Conservation (phyloP, 1,284 basidiomycete species). For the Austroboletus rostrupii region DNA sequence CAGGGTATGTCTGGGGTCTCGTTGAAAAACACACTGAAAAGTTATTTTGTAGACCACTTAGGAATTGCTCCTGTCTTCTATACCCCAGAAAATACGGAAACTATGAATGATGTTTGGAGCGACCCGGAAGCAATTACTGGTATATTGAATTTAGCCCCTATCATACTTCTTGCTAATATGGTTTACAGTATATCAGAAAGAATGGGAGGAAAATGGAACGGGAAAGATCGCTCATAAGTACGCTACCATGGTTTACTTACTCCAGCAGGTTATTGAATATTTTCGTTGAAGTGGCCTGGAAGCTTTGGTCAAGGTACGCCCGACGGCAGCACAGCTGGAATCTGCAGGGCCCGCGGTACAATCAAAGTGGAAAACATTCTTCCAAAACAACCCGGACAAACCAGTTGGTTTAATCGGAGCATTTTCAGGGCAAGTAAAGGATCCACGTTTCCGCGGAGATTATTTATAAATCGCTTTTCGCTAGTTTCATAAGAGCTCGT, state of each 20-base stretch:
- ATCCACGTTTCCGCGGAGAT: too few relatives aligned
- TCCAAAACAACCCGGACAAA: too few relatives aligned
- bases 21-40: background rate
- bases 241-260: background rate
- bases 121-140: conserved; percentile 28
- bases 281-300: too few relatives aligned
- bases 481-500: too few relatives aligned
- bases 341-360: too few relatives aligned
- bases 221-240: conserved; percentile 52
- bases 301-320: too few relatives aligned
- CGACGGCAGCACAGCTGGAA: too few relatives aligned
- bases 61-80: conserved; percentile 9
- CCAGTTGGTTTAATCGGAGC: too few relatives aligned
- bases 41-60: conserved; percentile 20
- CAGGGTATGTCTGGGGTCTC: background rate
- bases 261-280: background rate
- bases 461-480: too few relatives aligned
- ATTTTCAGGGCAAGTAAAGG: too few relatives aligned
- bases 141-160: conserved; percentile 18
- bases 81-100: conserved; percentile 38
- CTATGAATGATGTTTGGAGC: conserved; percentile 41
- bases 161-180: background rate
- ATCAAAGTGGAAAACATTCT: too few relatives aligned
- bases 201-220: conserved; percentile 43
- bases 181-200: conserved; percentile 34